These are phyloP conservation scores for Eleusine indica DNA, from an alignment of 176 grass and related monocot genomes.

Conservation along the genomic window DNA sequence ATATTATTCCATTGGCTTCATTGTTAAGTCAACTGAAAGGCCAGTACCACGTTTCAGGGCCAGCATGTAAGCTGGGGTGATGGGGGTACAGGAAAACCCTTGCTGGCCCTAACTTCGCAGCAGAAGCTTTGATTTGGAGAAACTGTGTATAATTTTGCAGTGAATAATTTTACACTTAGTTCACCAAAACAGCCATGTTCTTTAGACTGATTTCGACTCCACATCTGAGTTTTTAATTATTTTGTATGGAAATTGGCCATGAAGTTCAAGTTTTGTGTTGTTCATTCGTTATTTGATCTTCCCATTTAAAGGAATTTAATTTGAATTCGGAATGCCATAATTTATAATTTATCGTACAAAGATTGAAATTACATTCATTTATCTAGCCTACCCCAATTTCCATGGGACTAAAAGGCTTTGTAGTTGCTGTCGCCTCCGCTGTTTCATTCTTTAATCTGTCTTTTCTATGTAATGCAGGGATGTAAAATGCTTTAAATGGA, in stretches of 20 bases:
- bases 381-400: background rate
- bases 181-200: constrained; percentile 6
- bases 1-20: background rate
- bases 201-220: constrained; percentile 2
- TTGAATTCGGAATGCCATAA: constrained; percentile 25
- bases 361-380: background rate
- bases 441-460: background rate
- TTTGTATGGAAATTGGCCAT: background rate
- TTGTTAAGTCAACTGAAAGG: background rate
- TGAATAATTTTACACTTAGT: constrained; percentile 6
- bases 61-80: background rate
- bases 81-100: constrained; percentile 18
- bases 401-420: too few relatives aligned
- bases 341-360: background rate
- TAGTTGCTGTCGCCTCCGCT: too few relatives aligned
- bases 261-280: background rate
- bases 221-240: constrained; percentile 17
- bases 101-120: background rate
- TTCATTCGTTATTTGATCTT: background rate
- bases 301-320: background rate
- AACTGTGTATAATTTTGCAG: background rate
- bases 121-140: constrained; percentile 22
- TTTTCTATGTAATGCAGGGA: constrained; percentile 21
- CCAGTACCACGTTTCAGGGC: too few relatives aligned
- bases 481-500: constrained; percentile 23